A percentile compares a stretch with the other conserved stretches of the same genome.
These are phyloP conservation scores for Cicer cuneatum DNA, from an alignment of 306 rosid genomes.

Conservation along the genomic window DNA sequence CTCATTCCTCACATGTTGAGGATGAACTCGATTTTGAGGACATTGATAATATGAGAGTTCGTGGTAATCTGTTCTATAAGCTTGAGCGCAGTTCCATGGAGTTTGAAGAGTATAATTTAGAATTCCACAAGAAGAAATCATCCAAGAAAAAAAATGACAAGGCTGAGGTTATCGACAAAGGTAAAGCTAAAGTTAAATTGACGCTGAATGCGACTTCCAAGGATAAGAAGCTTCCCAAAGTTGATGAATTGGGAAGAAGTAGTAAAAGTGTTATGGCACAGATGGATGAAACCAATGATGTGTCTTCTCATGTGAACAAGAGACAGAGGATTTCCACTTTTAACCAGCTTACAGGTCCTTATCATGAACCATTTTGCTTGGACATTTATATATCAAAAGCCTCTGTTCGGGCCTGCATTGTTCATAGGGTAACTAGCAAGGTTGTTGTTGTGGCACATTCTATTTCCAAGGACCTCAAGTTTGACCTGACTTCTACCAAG, in stretches of 20 bases:
- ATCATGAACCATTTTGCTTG: conserved; percentile 87
- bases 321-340: conserved; percentile 70
- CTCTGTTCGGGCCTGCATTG: conserved; percentile 82
- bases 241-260: conserved; percentile 33
- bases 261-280: conserved; percentile 28
- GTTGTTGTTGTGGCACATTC: conserved; percentile 92
- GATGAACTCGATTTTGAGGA: conserved; percentile 70
- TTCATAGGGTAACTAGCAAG: conserved; percentile 69
- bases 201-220: conserved; percentile 30
- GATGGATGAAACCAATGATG: conserved; percentile 38
- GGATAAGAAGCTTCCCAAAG: conserved; percentile 49
- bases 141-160: conserved; percentile 48
- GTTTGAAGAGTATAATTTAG: conserved; percentile 80
- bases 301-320: conserved; percentile 50
- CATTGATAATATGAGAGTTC: conserved; percentile 76
- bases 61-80: conserved; percentile 71
- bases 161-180: conserved; percentile 43
- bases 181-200: conserved; percentile 26
- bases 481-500: conserved; percentile 74
- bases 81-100: conserved; percentile 81
- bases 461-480: conserved; percentile 87
- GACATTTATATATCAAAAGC: conserved; percentile 89
- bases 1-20: conserved; percentile 40
- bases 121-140: conserved; percentile 75
- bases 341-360: conserved; percentile 83